Evolutionary conservation across 179 eudicot species (phyloP).

Genomic region (Heliamphora pulchella): DNA sequence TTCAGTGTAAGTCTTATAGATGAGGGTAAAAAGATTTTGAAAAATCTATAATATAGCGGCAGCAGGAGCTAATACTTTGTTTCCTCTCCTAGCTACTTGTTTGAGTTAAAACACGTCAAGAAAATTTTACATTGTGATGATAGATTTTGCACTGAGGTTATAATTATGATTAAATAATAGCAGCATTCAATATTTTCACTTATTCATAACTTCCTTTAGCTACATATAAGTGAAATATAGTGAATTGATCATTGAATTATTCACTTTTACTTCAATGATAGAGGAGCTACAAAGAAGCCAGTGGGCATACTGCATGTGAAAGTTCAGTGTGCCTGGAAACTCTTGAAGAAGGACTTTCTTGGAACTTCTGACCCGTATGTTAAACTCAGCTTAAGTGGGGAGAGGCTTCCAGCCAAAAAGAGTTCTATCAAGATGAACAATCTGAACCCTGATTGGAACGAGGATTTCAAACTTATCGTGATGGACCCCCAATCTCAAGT

Average conservation of each 20-base stretch:
- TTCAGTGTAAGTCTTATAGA: constrained; percentile 44
- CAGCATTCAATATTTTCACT: background rate
- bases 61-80: background rate
- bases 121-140: background rate
- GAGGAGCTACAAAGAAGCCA: constrained; percentile 52
- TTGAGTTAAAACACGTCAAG: background rate
- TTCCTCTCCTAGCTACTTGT: background rate
- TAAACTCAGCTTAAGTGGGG: constrained; percentile 69
- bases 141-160: background rate
- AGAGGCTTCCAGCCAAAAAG: constrained; percentile 55
- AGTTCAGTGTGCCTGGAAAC: constrained; percentile 62
- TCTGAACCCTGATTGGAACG: constrained; percentile 89
- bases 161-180: background rate
- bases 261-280: constrained; percentile 10
- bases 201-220: background rate
- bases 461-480: constrained; percentile 67
- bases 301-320: constrained; percentile 85
- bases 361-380: constrained; percentile 95
- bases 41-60: background rate
- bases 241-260: background rate
- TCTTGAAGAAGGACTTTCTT: constrained; percentile 80
- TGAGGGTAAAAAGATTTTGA: background rate
- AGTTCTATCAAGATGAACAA: constrained; percentile 67
- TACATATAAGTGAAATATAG: background rate
- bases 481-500: constrained; percentile 77